Evolutionary conservation across 2,329 filamentous ascomycete species (phyloP), one percentile per base, ranked within the genome.

Genomic region (Fusarium sp.): DNA sequence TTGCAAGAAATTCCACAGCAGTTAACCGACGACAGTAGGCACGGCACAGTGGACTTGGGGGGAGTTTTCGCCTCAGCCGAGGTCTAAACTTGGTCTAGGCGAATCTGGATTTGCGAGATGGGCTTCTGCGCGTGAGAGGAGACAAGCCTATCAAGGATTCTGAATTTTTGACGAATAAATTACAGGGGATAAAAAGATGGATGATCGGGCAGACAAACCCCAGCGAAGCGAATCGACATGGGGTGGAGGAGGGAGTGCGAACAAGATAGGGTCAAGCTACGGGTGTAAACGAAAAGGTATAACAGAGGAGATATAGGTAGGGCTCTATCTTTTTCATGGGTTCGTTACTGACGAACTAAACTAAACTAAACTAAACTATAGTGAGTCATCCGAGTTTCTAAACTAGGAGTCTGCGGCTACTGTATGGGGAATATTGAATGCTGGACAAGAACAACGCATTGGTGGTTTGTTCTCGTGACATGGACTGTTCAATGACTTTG

Each of bases 61-160:
- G 23, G 23, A 23, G 23, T 54, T 54, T 67, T 67, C 67, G 57
- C 51, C 50, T 67, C 42, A 36, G 20, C 58, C 51, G 36, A 45
- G 41, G 57, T 51, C 47, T 51, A 40, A 23, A 51, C 47, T 40
- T 51, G 47, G 30, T 33, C 51, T 8, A 42, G 34, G 37, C 37
- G 42, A 40, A 50, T 51, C 58, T 63, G 52, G 44, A 30, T 58
- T 42, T 50, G 34, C 44, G 26, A 53, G 62, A 65, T 54, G 41
- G 33, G 44, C 38, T 65, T 65, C 41, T 65, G 54, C 52, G 42
- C 31, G 44, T 23, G 36, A 36, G 41, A 47, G 46, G 38, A 40
- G 54, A 30, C 49, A 16, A n/a, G 18, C 26, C 31, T 11, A 26
- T 15, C 60, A 47, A 40, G 62, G 52, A 36, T 50, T 23, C 4